These are phyloP conservation scores for Eutrema salsugineum DNA, from an alignment of 441 rosid genomes.

Conservation along the genomic window DNA sequence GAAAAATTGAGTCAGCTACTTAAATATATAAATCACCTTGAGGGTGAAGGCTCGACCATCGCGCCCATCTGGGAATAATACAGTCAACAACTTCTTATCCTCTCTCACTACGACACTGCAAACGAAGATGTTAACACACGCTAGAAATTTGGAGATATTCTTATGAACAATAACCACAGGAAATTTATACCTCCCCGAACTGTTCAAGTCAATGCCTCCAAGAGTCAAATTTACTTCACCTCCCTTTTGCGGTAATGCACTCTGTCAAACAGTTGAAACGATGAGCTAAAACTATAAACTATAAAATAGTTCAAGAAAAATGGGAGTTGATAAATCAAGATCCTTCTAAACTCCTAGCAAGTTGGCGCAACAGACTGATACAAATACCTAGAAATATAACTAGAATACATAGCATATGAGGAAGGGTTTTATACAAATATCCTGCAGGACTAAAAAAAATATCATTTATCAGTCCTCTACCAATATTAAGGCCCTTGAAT, in stretches of 20 bases:
- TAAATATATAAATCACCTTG: constrained; percentile 55
- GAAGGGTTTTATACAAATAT: too few species aligned
- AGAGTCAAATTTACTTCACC: constrained; percentile 93
- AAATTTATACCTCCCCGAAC: constrained; percentile 76
- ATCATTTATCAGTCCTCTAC: too few species aligned
- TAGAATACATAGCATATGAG: too few species aligned
- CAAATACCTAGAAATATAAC: not conserved
- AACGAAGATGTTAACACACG: constrained; percentile 24
- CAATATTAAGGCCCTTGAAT: too few species aligned
- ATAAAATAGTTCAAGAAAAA: not conserved
- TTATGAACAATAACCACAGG: constrained; percentile 10
- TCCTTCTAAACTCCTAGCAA: not conserved
- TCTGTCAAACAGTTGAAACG: constrained; percentile 49
- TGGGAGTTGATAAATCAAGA: not conserved
- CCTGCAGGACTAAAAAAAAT: too few species aligned
- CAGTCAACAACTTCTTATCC: constrained; percentile 91
- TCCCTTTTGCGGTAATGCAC: constrained; percentile 81
- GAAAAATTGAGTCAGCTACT: not conserved
- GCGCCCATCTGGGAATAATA: constrained; percentile 95
- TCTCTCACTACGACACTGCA: constrained; percentile 96
- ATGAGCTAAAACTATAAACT: constrained; percentile 5
- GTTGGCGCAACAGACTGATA: not conserved
- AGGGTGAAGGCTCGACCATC: constrained; percentile 99
- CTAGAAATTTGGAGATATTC: constrained; percentile 24
- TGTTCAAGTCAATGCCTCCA: constrained; percentile 97